Evolutionary conservation across 345 rosid species (phyloP).

Genomic region (Atalantia buxifolia): DNA sequence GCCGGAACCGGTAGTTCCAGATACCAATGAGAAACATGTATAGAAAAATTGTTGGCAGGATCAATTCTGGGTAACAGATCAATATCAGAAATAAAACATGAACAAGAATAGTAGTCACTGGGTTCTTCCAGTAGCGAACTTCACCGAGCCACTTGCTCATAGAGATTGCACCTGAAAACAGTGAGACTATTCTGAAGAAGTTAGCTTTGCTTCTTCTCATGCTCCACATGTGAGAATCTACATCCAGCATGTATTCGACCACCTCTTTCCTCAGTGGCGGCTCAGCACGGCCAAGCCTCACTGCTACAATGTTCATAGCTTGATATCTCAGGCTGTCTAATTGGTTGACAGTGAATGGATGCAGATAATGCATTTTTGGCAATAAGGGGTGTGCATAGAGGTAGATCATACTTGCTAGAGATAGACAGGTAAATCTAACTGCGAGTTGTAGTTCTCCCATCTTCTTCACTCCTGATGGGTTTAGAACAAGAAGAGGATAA

Average conservation of each 20-base stretch:
- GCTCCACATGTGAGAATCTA: slow-evolving; percentile 95
- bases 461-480: slow-evolving; percentile 70
- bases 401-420: slow-evolving; percentile 67
- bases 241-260: slow-evolving; percentile 91
- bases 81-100: slow-evolving; percentile 68
- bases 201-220: slow-evolving; percentile 91
- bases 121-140: slow-evolving; percentile 76
- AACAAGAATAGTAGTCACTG: slow-evolving; percentile 59
- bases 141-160: slow-evolving; percentile 76
- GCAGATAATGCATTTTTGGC: slow-evolving; percentile 86
- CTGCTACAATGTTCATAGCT: slow-evolving; percentile 77
- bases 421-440: slow-evolving; percentile 69
- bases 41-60: slow-evolving; percentile 71
- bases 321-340: slow-evolving; percentile 71
- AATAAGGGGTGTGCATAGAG: slow-evolving; percentile 72
- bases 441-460: slow-evolving; percentile 85
- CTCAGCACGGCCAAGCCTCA: slow-evolving; percentile 68
- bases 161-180: slow-evolving; percentile 59
- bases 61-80: slow-evolving; percentile 76
- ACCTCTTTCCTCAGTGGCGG: slow-evolving; percentile 84
- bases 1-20: slow-evolving; percentile 69
- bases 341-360: slow-evolving; percentile 84
- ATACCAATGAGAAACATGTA: slow-evolving; percentile 84
- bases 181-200: slow-evolving; percentile 77
- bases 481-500: slow-evolving; percentile 74